phyloP scores from a whole-genome alignment of 1,284 basidiomycete species.

The Tilletiopsis washingtonensis region DNA sequence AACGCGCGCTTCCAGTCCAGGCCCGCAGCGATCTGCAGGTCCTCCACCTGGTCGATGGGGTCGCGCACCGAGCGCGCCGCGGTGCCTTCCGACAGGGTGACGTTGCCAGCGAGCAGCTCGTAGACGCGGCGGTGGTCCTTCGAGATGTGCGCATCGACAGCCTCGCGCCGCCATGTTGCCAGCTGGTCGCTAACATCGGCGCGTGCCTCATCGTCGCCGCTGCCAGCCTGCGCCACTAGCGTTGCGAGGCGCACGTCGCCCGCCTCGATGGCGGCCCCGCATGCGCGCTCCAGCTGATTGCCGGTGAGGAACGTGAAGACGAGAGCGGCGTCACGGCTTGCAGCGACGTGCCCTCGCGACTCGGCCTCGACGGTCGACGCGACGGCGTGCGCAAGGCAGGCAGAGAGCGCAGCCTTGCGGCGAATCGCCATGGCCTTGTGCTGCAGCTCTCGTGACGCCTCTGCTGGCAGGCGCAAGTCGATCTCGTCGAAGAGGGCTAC shows the following conservation, averaged over 20 bases:
- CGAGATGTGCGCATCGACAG: slow-evolving; percentile 64
- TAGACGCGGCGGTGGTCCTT: slow-evolving; percentile 71
- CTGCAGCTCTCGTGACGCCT: slow-evolving; percentile 56
- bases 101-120: slow-evolving; percentile 72
- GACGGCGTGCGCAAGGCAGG: slow-evolving; percentile 75
- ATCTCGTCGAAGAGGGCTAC: slow-evolving; percentile 80
- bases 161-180: slow-evolving; percentile 72
- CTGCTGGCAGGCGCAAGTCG: slow-evolving; percentile 60
- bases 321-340: slow-evolving; percentile 25
- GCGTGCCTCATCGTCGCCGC: slow-evolving; percentile 66
- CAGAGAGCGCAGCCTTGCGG: slow-evolving; percentile 71
- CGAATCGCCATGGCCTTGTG: slow-evolving; percentile 61
- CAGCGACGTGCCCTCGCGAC: slow-evolving; percentile 38
- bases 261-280: slow-evolving; percentile 64
- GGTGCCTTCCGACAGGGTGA: slow-evolving; percentile 58
- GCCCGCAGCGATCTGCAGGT: slow-evolving; percentile 66
- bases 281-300: slow-evolving; percentile 77
- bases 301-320: slow-evolving; percentile 76
- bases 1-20: slow-evolving; percentile 94
- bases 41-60: slow-evolving; percentile 57
- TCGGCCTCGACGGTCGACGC: slow-evolving; percentile 62
- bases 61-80: slow-evolving; percentile 49
- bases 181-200: slow-evolving; percentile 72
- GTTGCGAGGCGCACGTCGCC: slow-evolving; percentile 81
- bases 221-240: slow-evolving; percentile 75